Conservation (phyloP, 2,329 filamentous ascomycete species). For the Colletotrichum filicis region DNA sequence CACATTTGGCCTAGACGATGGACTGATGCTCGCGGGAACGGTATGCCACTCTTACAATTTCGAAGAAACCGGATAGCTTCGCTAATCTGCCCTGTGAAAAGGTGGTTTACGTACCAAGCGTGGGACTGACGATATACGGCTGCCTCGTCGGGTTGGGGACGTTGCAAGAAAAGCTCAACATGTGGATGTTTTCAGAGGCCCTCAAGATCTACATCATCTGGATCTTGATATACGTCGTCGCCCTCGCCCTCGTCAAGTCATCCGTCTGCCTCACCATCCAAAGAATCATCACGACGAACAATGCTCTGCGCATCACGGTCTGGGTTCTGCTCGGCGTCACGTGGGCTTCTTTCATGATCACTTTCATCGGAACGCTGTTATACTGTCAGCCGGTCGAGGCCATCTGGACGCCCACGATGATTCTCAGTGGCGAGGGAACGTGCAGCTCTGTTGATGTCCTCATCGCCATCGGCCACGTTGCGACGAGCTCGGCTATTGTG, state of each 20-base stretch:
- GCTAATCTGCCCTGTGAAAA: background rate
- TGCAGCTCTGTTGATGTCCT: conserved; percentile 39
- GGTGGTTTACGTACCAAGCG: conserved; percentile 34
- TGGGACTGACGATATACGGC: conserved; percentile 35
- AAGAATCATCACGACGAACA: conserved; percentile 42
- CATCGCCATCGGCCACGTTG: conserved; percentile 41
- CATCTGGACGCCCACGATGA: conserved; percentile 43
- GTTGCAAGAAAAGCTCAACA: conserved; percentile 38
- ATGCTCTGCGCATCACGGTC: conserved; percentile 37
- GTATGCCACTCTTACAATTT: background rate
- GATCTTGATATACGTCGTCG: conserved; percentile 41
- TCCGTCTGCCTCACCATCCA: conserved; percentile 50
- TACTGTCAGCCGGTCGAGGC: conserved; percentile 45
- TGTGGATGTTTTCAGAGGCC: conserved; percentile 39
- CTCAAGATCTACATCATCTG: conserved; percentile 39
- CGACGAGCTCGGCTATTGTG: conserved; percentile 44
- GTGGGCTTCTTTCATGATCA: conserved; percentile 43
- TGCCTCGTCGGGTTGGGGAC: conserved; percentile 39
- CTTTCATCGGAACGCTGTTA: conserved; percentile 44
- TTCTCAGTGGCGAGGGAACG: conserved; percentile 38
- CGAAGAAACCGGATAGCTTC: background rate
- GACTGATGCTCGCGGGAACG: conserved; percentile 34
- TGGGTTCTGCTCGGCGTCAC: conserved; percentile 37
- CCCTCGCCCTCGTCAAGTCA: conserved; percentile 42
- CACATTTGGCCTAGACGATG: conserved; percentile 35